These are phyloP conservation scores for Penicillium arizonense DNA, from an alignment of 495 filamentous ascomycete species.

Conservation along the genomic window DNA sequence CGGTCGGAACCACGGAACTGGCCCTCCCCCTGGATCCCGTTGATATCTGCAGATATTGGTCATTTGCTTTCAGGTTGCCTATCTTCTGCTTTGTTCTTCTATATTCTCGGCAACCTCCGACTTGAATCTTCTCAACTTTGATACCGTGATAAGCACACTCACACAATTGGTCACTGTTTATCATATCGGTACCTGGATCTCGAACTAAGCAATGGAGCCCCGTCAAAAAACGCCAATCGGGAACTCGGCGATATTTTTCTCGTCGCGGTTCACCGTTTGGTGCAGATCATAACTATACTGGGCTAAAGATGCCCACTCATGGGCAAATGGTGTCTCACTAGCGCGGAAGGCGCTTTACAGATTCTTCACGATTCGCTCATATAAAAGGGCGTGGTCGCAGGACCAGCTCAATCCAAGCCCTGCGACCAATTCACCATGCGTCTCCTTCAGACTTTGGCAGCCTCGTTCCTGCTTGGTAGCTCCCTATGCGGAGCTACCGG, in stretches of 20 bases:
- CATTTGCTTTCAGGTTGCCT: background rate
- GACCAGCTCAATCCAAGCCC: background rate
- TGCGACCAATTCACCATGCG: constrained; percentile 8
- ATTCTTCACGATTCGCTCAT: background rate
- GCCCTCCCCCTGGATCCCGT: background rate
- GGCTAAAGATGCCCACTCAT: background rate
- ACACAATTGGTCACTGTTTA: background rate
- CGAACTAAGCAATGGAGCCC: background rate
- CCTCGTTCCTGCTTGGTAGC: constrained; percentile 19
- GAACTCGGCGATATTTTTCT: background rate
- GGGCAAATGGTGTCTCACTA: background rate
- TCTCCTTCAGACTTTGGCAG: constrained; percentile 7
- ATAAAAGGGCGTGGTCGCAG: background rate
- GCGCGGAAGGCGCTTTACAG: background rate
- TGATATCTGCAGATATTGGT: no score
- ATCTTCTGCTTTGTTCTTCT: background rate
- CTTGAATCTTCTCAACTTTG: no score
- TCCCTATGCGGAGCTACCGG: constrained; percentile 6
- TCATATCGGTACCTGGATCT: background rate
- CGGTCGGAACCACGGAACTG: background rate
- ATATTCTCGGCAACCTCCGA: background rate
- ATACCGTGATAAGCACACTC: background rate
- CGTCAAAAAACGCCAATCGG: background rate
- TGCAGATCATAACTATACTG: background rate
- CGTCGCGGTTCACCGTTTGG: background rate